Base-by-base conservation (phyloP, 1,284 basidiomycete species). In the Hypsizygus ulmarius region DNA sequence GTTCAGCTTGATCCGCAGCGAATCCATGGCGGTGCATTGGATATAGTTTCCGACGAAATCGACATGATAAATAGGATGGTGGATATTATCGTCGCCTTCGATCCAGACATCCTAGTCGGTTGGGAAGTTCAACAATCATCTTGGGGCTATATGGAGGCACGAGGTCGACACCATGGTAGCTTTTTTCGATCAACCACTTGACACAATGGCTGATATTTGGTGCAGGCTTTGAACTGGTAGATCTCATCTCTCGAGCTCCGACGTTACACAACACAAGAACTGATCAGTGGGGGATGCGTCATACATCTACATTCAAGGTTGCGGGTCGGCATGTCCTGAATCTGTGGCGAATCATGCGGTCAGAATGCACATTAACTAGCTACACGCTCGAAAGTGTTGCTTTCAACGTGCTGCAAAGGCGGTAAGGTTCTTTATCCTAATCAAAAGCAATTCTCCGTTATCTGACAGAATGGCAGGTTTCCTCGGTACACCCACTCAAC, bases 331-430 rank as follows among this genome's bases (percentile, higher is more conserved):
- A 98, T 63, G 87, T 95, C 28, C 73, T 99, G 41, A 97, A 97
- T 57, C 71, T 94, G 10, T 97, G 94, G 95, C 77, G 94, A 39
- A 81, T 97, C 46, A 90, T 98, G 78, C 84, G 93, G 27, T 81
- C 84, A 1, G 95, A 98, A 58, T 79, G 89, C 46, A 84, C 78
- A 6, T 70, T 98, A 47, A 82, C 79, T 34, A 82, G 81, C 49
- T 95, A 98, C 64, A 85, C 90, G 0, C 90, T 97, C 55, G 96
- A 98, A 69, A 94, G 96, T 59, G 84, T 93, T 0, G 88, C 77
- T 0, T 94, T 92, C 58, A 83, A 94, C 57, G 62, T 93, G 7
- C 71, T 97, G 5, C 78, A 77, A 29, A 74, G 74, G 64, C 75
- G 93, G 92, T 91, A 46, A 41, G 28, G n/a, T 28, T 16, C 30